These are phyloP conservation scores for Adansonia madagascariensis DNA, from an alignment of 441 rosid genomes.

Conservation along the genomic window DNA sequence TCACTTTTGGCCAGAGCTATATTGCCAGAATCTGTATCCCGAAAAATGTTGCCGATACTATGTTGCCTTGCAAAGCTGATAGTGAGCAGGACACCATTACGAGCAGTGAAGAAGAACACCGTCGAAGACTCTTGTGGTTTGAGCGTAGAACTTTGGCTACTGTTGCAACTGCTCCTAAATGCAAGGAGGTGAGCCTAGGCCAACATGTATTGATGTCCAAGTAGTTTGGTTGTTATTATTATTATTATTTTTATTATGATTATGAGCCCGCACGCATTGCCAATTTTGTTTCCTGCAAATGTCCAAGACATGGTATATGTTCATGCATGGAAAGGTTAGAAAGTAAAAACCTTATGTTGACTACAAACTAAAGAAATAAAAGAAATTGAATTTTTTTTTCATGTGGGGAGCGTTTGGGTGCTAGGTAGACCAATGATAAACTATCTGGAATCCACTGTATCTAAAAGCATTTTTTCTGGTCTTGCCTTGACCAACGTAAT, in stretches of 20 bases:
- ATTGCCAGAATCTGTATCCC: conserved; percentile 71
- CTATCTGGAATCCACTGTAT: neutral
- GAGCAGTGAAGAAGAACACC: conserved; percentile 41
- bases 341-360: neutral
- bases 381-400: neutral
- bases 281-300: conserved; percentile 3
- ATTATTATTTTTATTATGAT: neutral
- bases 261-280: neutral
- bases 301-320: neutral
- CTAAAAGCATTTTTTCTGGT: neutral
- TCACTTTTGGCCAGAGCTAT: conserved; percentile 74
- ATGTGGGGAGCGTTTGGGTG: neutral
- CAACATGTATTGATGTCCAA: neutral
- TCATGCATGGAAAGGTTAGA: neutral
- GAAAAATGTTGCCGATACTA: conserved; percentile 49
- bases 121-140: conserved; percentile 62
- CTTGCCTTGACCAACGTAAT: neutral
- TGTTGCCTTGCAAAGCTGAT: conserved; percentile 67
- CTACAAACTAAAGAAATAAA: neutral
- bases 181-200: conserved; percentile 54
- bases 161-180: conserved; percentile 35
- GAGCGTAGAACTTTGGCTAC: conserved; percentile 55
- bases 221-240: neutral
- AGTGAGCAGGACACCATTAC: conserved; percentile 11
- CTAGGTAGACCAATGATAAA: neutral